These are phyloP conservation scores for Citrus trifoliata DNA, from an alignment of 345 rosid genomes.

Conservation along the genomic window DNA sequence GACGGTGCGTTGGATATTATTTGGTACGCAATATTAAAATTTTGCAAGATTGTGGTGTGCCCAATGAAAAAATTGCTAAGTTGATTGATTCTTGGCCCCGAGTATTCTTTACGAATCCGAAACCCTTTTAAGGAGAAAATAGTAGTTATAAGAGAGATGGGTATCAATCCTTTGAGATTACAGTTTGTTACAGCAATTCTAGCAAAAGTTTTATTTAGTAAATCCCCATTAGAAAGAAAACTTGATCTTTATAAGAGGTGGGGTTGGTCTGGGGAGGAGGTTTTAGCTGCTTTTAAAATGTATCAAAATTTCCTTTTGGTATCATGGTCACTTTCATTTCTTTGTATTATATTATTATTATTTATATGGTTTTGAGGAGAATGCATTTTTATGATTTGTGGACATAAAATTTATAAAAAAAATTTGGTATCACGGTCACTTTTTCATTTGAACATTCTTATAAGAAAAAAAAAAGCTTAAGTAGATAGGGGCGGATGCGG, in stretches of 20 bases:
- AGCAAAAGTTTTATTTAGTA: neutral
- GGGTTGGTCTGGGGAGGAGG: conserved; percentile 24
- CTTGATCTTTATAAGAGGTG: neutral
- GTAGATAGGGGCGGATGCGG: too few relatives aligned
- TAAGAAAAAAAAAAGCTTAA: too few relatives aligned
- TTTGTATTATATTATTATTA: too few relatives aligned
- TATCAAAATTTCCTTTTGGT: neutral
- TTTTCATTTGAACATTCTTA: too few relatives aligned
- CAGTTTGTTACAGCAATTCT: conserved; percentile 18
- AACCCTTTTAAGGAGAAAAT: neutral
- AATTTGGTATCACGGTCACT: too few relatives aligned
- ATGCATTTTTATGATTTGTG: too few relatives aligned
- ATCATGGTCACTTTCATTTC: too few relatives aligned
- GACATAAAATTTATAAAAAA: too few relatives aligned
- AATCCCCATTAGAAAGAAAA: conserved; percentile 15
- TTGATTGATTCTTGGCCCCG: conserved; percentile 1
- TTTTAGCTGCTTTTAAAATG: conserved; percentile 17
- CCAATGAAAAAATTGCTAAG: neutral
- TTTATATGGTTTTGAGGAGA: too few relatives aligned
- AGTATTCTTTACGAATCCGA: neutral
- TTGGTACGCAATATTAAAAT: neutral
- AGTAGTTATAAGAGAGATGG: neutral
- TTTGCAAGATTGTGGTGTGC: conserved; percentile 25
- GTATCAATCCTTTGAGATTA: conserved; percentile 8
- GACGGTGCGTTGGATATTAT: too few relatives aligned